Base-by-base conservation (phyloP, 768 basidiomycete species). In the Cantharellus anzutake region DNA sequence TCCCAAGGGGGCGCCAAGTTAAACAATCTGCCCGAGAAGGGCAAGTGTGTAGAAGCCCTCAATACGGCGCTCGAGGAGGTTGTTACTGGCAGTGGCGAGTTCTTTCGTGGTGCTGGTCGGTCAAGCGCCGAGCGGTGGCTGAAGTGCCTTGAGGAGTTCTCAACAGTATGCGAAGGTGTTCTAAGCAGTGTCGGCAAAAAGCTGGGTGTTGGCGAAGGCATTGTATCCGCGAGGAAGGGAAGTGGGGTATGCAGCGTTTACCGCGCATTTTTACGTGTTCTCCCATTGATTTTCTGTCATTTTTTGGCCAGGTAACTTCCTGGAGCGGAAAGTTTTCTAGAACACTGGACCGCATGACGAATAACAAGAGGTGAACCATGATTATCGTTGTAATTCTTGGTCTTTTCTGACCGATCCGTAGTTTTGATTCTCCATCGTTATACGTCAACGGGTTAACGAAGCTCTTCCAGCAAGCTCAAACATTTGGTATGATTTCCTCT, bases 1-100 rank as follows among this genome's bases (percentile, higher is more conserved):
- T 59, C 86, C 51, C 86, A 89, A 68, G 84, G 85, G 38, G 89
- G 90, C 48, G 86, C 84, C 39, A 92, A 91, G 69, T 76, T 96
- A 56, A 73, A 74, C 41, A 90, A 86, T 66, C 67, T 91, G 41
- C 77, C 81, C 56, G 88, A 92, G 65, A 93, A 96, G 71, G 80
- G 91, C 50, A 81, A 86, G 42, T 85, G 88, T 59, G 81, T 94
- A 44, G 82, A 83, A 60, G 80, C 89, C 57, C 72, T 94, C 34
- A 80, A 80, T 63, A 78, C 80, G 38, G 87, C 86, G 38, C 73
- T 93, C 64, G 85, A 90, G 63, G 84, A 90, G 58, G 74, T 93
- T 56, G 80, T 85, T 62, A 73, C 71, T 61, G 77, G 77, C 62
- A 89, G 86, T 63, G 77, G 77, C 39, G 83, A 86, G 29, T 77